These are phyloP conservation scores for Trichocomaceae sp. DNA, from an alignment of 2,329 filamentous ascomycete genomes.

Conservation along the genomic window DNA sequence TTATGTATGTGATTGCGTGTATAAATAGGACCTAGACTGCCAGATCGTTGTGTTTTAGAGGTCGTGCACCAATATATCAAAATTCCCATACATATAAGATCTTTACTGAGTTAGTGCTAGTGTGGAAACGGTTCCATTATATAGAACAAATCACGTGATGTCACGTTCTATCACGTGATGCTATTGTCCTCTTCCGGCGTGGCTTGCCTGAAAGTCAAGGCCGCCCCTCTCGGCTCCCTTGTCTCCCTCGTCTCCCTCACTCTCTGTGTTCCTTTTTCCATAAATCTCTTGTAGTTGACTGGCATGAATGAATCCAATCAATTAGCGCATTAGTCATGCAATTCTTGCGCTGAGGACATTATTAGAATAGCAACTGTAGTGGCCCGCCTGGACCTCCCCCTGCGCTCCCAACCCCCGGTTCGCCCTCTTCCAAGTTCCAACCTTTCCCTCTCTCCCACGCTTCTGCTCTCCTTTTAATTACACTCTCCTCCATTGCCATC, in stretches of 20 bases:
- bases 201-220: background rate
- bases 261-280: background rate
- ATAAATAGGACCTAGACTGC: too few relatives aligned
- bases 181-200: background rate
- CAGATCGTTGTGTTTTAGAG: too few relatives aligned
- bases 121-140: too few relatives aligned
- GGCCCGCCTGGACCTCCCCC: background rate
- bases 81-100: too few relatives aligned
- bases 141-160: too few relatives aligned
- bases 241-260: background rate
- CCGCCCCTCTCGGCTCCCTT: too few relatives aligned
- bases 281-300: too few relatives aligned
- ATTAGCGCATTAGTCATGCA: background rate
- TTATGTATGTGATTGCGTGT: too few relatives aligned
- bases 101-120: too few relatives aligned
- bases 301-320: background rate
- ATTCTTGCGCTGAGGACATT: background rate
- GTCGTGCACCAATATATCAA: too few relatives aligned
- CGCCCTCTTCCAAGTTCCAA: slow-evolving; percentile 1
- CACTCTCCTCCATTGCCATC: background rate
- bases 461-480: background rate
- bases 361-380: background rate
- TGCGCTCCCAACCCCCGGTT: slow-evolving; percentile 12
- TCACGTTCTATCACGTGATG: background rate
- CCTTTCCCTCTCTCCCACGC: slow-evolving; percentile 1